phyloP scores from a whole-genome alignment of 1,139 yeast genomes.

The Yamadazyma sp. region DNA sequence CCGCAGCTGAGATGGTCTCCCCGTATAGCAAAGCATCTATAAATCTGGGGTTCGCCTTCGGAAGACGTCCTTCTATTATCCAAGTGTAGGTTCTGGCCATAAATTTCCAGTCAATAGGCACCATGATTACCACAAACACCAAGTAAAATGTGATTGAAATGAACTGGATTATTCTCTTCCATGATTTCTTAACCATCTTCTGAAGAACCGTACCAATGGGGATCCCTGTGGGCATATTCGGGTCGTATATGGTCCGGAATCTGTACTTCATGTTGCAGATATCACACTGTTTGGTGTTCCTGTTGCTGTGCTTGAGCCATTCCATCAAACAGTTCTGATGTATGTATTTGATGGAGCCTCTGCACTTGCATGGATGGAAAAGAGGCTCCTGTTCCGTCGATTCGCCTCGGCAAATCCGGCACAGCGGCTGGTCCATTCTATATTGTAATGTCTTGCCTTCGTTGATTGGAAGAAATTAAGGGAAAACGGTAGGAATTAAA shows the following conservation, averaged over 20 bases:
- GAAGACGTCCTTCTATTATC: constrained; percentile 52
- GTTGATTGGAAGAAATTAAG: no score
- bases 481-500: no score
- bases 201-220: constrained; percentile 51
- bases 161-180: constrained; percentile 19
- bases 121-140: constrained; percentile 46
- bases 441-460: no score
- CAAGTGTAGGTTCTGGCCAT: constrained; percentile 53
- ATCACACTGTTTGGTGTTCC: constrained; percentile 72
- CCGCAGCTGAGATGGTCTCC: constrained; percentile 17
- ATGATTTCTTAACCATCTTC: constrained; percentile 26
- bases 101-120: constrained; percentile 59
- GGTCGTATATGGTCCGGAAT: constrained; percentile 70
- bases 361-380: constrained; percentile 89
- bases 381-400: constrained; percentile 78
- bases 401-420: constrained; percentile 94
- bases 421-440: constrained; percentile 22
- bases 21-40: constrained; percentile 51
- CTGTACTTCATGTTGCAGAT: constrained; percentile 79
- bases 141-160: constrained; percentile 34
- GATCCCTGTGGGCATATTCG: constrained; percentile 64
- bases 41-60: constrained; percentile 35
- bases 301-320: constrained; percentile 74
- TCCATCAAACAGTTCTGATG: constrained; percentile 90
- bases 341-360: constrained; percentile 89